Evolutionary conservation across 148 eudicot species (phyloP).

Genomic region (Vaccinium macrocarpon): DNA sequence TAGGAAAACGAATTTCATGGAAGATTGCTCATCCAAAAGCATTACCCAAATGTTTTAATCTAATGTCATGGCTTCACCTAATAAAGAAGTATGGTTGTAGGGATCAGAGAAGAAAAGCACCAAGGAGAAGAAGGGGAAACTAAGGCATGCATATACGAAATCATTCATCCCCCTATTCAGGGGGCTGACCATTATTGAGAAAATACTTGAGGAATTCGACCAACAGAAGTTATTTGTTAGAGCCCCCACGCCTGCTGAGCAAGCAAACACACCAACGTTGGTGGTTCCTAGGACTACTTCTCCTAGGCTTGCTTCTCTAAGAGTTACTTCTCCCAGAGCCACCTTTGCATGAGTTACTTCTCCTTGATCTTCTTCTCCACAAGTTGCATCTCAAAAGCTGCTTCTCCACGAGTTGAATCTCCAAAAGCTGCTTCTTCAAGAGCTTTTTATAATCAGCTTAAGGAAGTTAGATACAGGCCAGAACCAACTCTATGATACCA

Average conservation of each 20-base stretch:
- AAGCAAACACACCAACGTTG: conserved; percentile 40
- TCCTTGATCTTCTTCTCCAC: conserved; percentile 31
- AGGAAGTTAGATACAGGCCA: too few relatives aligned
- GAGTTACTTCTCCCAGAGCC: conserved; percentile 10
- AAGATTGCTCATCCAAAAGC: neutral
- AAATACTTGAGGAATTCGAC: conserved; percentile 82
- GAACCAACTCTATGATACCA: too few relatives aligned
- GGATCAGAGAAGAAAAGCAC: conserved; percentile 61
- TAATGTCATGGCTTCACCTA: conserved; percentile 3
- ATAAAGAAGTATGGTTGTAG: conserved; percentile 28
- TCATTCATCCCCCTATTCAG: conserved; percentile 78
- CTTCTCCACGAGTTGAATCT: too few relatives aligned
- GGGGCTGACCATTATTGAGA: conserved; percentile 90
- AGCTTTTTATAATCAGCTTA: too few relatives aligned
- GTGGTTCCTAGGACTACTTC: conserved; percentile 39
- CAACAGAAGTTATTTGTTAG: conserved; percentile 39
- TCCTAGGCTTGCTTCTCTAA: conserved; percentile 9
- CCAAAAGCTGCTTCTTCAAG: too few relatives aligned
- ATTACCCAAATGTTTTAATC: too few relatives aligned
- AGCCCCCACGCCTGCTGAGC: conserved; percentile 48
- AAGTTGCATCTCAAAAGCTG: conserved; percentile 31
- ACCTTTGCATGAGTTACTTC: conserved; percentile 2
- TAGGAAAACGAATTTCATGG: neutral
- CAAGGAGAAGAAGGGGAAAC: conserved; percentile 68
- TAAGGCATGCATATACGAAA: conserved; percentile 59